Evolutionary conservation across 164 flowering plant species (phyloP).

Genomic region (Dillenia suffruticosa): DNA sequence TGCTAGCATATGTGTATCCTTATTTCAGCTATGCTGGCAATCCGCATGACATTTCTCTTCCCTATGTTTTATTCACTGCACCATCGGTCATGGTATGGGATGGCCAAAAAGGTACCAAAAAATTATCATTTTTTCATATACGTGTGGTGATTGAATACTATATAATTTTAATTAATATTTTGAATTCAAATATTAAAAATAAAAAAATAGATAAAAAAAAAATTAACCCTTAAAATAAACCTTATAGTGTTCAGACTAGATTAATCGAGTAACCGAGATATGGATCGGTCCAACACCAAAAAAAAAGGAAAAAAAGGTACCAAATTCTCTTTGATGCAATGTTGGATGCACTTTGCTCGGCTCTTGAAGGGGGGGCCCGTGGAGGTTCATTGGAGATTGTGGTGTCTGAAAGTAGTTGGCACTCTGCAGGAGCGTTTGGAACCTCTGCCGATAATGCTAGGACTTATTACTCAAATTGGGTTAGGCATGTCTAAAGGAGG

Average conservation of each 20-base stretch:
- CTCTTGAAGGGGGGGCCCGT: constrained; percentile 10
- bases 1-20: constrained; percentile 10
- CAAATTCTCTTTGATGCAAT: constrained; percentile 16
- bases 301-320: no score
- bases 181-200: no score
- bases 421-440: constrained; percentile 1
- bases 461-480: no score
- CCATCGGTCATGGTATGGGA: constrained; percentile 1
- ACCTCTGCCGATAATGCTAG: constrained; percentile 5
- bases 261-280: no score
- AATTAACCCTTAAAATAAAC: no score
- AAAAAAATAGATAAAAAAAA: no score
- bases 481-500: no score
- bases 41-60: constrained; percentile 2
- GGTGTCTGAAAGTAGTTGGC: constrained; percentile 19
- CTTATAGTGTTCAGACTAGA: no score
- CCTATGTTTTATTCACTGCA: constrained; percentile 6
- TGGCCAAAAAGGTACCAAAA: background rate
- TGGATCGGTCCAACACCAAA: no score
- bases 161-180: no score
- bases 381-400: constrained; percentile 5
- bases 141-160: no score
- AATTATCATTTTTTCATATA: no score
- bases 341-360: constrained; percentile 10
- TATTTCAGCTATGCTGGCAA: constrained; percentile 5